These are phyloP conservation scores for Phytophthora cactorum DNA, from an alignment of 352 stramenopile species.

Conservation along the genomic window DNA sequence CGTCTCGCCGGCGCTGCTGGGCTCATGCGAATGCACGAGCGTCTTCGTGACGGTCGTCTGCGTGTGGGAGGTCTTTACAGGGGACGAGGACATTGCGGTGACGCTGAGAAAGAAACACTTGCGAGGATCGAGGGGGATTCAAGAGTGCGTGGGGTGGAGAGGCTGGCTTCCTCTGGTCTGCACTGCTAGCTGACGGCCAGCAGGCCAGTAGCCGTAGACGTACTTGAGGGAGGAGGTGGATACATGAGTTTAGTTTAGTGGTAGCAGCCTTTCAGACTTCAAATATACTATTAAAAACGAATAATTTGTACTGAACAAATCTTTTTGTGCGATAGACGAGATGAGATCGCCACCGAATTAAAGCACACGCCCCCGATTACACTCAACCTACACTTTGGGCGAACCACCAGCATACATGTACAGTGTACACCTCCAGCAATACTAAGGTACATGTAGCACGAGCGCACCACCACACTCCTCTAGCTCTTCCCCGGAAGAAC, in stretches of 20 bases:
- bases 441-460: too few species aligned
- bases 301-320: too few species aligned
- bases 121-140: constrained; percentile 16
- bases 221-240: not conserved
- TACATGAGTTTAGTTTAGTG: constrained; percentile 6
- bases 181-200: not conserved
- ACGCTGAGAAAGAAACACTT: not conserved
- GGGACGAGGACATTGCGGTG: constrained; percentile 22
- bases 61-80: constrained; percentile 27
- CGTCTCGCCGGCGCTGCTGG: constrained; percentile 10
- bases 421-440: too few species aligned
- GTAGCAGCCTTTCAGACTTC: constrained; percentile 4
- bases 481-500: too few species aligned
- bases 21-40: constrained; percentile 20
- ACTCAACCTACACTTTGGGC: too few species aligned
- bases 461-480: too few species aligned
- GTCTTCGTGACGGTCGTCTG: constrained; percentile 33
- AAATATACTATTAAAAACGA: not conserved
- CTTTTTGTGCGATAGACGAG: not conserved
- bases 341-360: too few species aligned
- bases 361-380: too few species aligned
- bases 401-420: too few species aligned
- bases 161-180: constrained; percentile 21
- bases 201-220: too few species aligned
- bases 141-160: constrained; percentile 4